Conservation (phyloP, 176 grass and related monocot species). For the Ananas comosus region DNA sequence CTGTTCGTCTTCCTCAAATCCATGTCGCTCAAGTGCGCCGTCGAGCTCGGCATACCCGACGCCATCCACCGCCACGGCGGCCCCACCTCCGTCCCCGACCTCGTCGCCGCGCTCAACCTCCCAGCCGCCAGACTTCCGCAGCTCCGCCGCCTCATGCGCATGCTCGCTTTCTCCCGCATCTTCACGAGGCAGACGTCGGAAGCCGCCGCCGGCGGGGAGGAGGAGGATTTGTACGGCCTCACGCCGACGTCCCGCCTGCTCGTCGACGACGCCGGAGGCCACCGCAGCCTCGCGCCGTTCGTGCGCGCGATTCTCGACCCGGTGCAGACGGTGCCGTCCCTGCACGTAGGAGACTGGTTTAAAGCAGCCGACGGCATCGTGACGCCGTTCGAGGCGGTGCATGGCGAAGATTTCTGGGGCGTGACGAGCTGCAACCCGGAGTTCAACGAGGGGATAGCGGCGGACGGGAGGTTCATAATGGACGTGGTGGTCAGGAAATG, state of each 20-base stretch:
- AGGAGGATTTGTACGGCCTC: not conserved
- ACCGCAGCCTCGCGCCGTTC: not conserved
- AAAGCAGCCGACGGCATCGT: not conserved
- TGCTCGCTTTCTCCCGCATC: not conserved
- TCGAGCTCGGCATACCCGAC: constrained; percentile 12
- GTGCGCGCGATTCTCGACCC: not conserved
- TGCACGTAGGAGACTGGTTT: not conserved
- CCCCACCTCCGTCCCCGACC: not conserved
- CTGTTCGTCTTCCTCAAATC: not conserved
- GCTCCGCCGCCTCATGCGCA: constrained; percentile 14
- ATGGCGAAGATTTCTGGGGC: constrained; percentile 14
- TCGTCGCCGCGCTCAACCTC: constrained; percentile 2
- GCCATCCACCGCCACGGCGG: constrained; percentile 14
- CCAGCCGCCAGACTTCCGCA: not conserved
- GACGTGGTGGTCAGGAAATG: not conserved
- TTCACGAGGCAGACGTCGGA: not conserved
- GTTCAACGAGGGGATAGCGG: constrained; percentile 21
- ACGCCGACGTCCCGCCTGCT: not conserved
- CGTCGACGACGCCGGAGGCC: not conserved
- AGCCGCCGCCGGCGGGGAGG: not conserved
- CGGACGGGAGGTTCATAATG: constrained; percentile 7
- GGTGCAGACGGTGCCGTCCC: not conserved
- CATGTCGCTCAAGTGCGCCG: constrained; percentile 13
- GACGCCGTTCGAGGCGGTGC: not conserved
- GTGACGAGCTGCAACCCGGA: not conserved